Evolutionary conservation across 164 flowering plant species (phyloP), one percentile per base, ranked within the genome.

Genomic region (Kalanchoe fedtschenkoi): DNA sequence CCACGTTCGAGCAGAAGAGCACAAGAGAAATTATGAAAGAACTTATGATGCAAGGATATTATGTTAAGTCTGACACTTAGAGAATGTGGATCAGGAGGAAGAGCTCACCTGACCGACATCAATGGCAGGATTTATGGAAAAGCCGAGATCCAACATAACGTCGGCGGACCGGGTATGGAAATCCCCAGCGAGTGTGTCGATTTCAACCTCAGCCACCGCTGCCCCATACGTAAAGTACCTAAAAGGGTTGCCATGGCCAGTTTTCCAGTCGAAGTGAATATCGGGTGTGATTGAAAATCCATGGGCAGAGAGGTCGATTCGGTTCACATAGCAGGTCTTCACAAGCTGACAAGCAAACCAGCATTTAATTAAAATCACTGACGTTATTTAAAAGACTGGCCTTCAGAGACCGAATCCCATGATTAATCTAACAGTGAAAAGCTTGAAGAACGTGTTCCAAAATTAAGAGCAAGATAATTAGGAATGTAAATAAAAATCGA

Each of bases 151-250:
- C 79, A 93, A 60, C 57, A 85, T 34, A 34, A 93, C 64, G 61
- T 90, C 72, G 32, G 96, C 91, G 16, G 67, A 53, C 68, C 89
- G 84, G 21, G 99, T 90, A 74, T 88, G 89, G 72, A 90, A 91
- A 78, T 93, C 97, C 70, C 99, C 99, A 22, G 93, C 85, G 70
- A 93, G 78, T 1, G 97, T 85, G 75, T 93, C 99, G 56, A 93
- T 87, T 73, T 93, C 99, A 60, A 88, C 97, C 76, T 93, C 99
- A 19, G 95, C 83, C 78, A 87, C 87, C 43, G 99, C 95, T 74
- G 97, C 96, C 13, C 99, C 99, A 75, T 81, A 87, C 37, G 99
- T 93, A 82, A 76, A 93, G 71, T 93, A 93, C 32, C 77, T 82
- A 73, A 93, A 93, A 34, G 95, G 89, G 33, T 11, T 69, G 42